Base-by-base conservation (phyloP, 208 protist genomes). In the Trypanosoma scelopori region DNA sequence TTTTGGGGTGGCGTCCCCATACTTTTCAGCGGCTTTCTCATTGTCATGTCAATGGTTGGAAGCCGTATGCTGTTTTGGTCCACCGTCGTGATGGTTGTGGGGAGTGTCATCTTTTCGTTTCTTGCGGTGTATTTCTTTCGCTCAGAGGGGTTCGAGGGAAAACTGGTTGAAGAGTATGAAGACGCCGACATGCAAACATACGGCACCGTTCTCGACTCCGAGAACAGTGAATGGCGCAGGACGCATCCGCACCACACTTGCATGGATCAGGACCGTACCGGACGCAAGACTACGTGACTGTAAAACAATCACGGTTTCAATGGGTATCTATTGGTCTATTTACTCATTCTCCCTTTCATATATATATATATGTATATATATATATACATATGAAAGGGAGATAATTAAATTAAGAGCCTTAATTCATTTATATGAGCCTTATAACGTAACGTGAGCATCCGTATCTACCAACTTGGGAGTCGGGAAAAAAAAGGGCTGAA, bases 161-260 rank as follows among this genome's bases (percentile, higher is more conserved):
- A 76, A 49, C 71, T 94, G 1, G 85, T 94, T n/a, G 85, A 94
- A 69, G 79, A 87, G 63, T 90, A 90, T 65, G 89, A 90, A 42
- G 89, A 94, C 63, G 83, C 85, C 15, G 89, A 92, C 51, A 83
- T 85, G 62, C 77, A 87, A 32, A 89, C 85, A 1, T 94, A 92
- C 61, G 89, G 81, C n/a, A 77, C 83, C n/a, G 77, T 91, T 72
- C 70, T 93, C 1, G 76, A 82, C 23, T 79, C 79, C 58, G 87
- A 91, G 71, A 89, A 80, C 5, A 49, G 68, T 13, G 80, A 93
- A 50, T 89, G 87, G 87, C 79, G 84, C 45, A 76, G 78, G 43
- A 75, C 66, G 27, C 84, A 93, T 63, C 74, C 82, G 32, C 81
- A 62, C 15, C 71, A 76, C 55, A 55, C 63, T 18, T 88, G 89